These are phyloP conservation scores for Colletotrichum nymphaeae DNA, from an alignment of 2,329 filamentous ascomycete genomes.

Conservation along the genomic window DNA sequence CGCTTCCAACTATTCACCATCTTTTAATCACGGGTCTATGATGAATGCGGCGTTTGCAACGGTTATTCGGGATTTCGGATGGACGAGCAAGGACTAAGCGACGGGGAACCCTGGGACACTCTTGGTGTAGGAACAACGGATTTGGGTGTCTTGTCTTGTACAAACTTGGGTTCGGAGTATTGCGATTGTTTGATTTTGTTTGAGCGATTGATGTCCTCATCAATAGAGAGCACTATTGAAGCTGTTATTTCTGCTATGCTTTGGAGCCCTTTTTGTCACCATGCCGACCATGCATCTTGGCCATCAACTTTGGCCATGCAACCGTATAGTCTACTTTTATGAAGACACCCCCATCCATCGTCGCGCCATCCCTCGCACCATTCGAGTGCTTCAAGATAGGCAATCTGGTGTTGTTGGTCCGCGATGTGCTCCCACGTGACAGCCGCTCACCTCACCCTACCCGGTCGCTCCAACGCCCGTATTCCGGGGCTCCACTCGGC, in stretches of 20 bases:
- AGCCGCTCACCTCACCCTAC: background rate
- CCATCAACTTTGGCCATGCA: background rate
- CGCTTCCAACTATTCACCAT: conserved; percentile 34
- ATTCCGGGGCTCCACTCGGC: conserved; percentile 20
- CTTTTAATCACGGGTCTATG: conserved; percentile 34
- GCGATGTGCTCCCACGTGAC: conserved; percentile 22
- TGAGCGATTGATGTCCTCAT: conserved; percentile 23
- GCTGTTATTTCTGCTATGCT: background rate
- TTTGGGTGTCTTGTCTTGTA: conserved; percentile 11
- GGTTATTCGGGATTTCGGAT: conserved; percentile 7
- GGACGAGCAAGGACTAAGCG: conserved; percentile 13
- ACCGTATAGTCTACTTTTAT: background rate
- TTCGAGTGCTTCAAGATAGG: background rate
- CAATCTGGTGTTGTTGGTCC: background rate
- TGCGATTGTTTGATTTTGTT: conserved; percentile 13
- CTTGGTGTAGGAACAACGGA: conserved; percentile 14
- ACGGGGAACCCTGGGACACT: conserved; percentile 13
- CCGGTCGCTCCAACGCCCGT: background rate
- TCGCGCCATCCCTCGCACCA: background rate
- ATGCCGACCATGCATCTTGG: background rate
- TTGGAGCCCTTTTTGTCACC: background rate
- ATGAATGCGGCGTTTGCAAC: conserved; percentile 32
- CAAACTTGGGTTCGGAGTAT: conserved; percentile 21
- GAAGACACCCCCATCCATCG: background rate
- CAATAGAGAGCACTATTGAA: conserved; percentile 21